Evolutionary conservation across 176 grass and related monocot genomes (phyloP).

Genomic region (Ananas comosus): DNA sequence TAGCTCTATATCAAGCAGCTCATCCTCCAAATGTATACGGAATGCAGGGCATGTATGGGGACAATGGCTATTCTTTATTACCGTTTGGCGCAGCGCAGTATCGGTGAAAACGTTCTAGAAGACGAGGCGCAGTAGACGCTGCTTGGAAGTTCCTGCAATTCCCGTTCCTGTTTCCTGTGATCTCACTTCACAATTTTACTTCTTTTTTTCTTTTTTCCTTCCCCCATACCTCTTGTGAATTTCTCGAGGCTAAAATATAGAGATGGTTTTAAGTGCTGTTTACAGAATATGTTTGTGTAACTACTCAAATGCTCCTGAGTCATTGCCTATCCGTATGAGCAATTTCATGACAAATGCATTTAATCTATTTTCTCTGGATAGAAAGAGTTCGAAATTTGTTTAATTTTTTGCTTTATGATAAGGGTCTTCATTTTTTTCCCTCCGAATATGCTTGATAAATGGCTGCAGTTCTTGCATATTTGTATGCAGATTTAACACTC

Average conservation of each 20-base stretch:
- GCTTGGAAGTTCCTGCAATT: background rate
- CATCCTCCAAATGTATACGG: slow-evolving; percentile 16
- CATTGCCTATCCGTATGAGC: background rate
- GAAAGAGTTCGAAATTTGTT: background rate
- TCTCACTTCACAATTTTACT: slow-evolving; percentile 14
- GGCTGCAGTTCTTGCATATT: too few relatives aligned
- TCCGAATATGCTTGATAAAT: too few relatives aligned
- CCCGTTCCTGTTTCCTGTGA: background rate
- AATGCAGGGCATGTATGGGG: slow-evolving; percentile 83
- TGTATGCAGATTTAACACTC: too few relatives aligned
- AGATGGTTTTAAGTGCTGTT: slow-evolving; percentile 20
- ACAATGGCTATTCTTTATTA: slow-evolving; percentile 97
- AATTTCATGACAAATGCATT: background rate
- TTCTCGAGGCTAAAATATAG: slow-evolving; percentile 18
- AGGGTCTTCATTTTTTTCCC: too few relatives aligned
- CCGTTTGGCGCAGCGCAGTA: slow-evolving; percentile 66
- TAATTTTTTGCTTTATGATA: too few relatives aligned
- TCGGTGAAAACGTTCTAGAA: slow-evolving; percentile 51
- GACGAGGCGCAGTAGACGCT: slow-evolving; percentile 64
- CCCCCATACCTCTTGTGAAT: background rate
- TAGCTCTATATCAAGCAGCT: background rate
- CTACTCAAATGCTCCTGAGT: background rate
- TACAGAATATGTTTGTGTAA: slow-evolving; percentile 28
- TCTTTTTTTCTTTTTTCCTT: slow-evolving; percentile 11
- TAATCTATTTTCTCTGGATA: background rate